These are phyloP conservation scores for Apiotrichum gamsii DNA, from an alignment of 1,284 basidiomycete species.

Conservation along the genomic window DNA sequence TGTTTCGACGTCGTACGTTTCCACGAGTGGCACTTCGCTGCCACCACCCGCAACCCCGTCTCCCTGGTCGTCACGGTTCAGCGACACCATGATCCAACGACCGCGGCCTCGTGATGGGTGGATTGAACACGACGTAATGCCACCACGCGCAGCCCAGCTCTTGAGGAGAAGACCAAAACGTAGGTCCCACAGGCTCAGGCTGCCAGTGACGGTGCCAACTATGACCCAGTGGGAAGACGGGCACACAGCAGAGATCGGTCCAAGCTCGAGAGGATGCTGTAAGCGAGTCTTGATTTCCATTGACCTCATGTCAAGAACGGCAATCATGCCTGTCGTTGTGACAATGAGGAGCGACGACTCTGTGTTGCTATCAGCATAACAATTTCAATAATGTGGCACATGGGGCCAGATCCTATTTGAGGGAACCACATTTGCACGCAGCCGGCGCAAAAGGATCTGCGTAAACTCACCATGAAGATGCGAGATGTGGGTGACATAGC, in stretches of 20 bases:
- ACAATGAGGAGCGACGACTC: slow-evolving; percentile 62
- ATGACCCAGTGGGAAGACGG: slow-evolving; percentile 78
- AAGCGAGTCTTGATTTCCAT: slow-evolving; percentile 71
- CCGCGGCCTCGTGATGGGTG: slow-evolving; percentile 73
- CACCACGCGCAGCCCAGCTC: slow-evolving; percentile 70
- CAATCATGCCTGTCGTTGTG: slow-evolving; percentile 72
- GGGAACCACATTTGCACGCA: no score
- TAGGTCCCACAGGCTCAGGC: slow-evolving; percentile 85
- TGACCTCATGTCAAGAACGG: slow-evolving; percentile 75
- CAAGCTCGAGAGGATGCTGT: slow-evolving; percentile 77
- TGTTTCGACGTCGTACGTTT: slow-evolving; percentile 46
- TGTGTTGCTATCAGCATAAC: slow-evolving; percentile 21
- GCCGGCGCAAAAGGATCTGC: no score
- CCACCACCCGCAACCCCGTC: slow-evolving; percentile 6
- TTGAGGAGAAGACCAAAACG: slow-evolving; percentile 84
- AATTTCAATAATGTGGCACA: no score
- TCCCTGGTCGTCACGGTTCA: slow-evolving; percentile 49
- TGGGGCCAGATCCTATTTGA: no score
- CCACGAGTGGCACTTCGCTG: slow-evolving; percentile 25
- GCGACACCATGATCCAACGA: slow-evolving; percentile 79
- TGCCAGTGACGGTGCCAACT: slow-evolving; percentile 76
- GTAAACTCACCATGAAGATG: slow-evolving; percentile 32
- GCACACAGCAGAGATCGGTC: slow-evolving; percentile 77
- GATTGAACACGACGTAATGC: slow-evolving; percentile 54
- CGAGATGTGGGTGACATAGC: slow-evolving; percentile 28